These are phyloP conservation scores for Coemansia sp. DNA, from an alignment of 192 early-diverging fungal species.

Conservation along the genomic window DNA sequence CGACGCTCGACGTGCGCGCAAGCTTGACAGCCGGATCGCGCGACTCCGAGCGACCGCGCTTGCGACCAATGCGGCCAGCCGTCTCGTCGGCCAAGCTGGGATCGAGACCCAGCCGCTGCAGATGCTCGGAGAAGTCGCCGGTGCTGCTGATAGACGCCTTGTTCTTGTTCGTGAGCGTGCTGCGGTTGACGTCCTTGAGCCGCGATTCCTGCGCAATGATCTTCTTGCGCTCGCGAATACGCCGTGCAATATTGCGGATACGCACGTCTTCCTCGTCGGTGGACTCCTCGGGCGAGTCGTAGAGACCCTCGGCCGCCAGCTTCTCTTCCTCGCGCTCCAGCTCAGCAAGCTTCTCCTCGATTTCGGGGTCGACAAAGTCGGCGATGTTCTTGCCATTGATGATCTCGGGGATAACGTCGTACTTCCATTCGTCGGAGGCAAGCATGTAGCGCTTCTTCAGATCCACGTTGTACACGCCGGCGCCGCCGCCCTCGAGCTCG, in stretches of 20 bases:
- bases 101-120: constrained; percentile 73
- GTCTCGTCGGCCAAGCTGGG: constrained; percentile 52
- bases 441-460: constrained; percentile 91
- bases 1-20: constrained; percentile 60
- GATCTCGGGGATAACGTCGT: constrained; percentile 98
- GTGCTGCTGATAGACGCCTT: constrained; percentile 26
- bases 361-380: constrained; percentile 97
- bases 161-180: constrained; percentile 56
- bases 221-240: constrained; percentile 83
- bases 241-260: constrained; percentile 71
- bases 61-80: constrained; percentile 66
- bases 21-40: constrained; percentile 60
- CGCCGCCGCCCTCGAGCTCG: constrained; percentile 84
- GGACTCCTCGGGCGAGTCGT: constrained; percentile 73
- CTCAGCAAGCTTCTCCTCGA: constrained; percentile 91
- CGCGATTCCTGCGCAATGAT: constrained; percentile 74
- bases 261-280: constrained; percentile 77
- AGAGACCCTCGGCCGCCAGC: constrained; percentile 90
- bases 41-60: constrained; percentile 73
- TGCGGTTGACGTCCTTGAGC: constrained; percentile 78
- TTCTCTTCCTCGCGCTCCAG: constrained; percentile 97
- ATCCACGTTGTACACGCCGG: constrained; percentile 95
- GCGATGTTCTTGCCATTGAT: constrained; percentile 98
- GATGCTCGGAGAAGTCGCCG: constrained; percentile 68
- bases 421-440: constrained; percentile 85